These are phyloP conservation scores for Coelastrella sp. DNA, from an alignment of 139 green algal species.

Conservation along the genomic window DNA sequence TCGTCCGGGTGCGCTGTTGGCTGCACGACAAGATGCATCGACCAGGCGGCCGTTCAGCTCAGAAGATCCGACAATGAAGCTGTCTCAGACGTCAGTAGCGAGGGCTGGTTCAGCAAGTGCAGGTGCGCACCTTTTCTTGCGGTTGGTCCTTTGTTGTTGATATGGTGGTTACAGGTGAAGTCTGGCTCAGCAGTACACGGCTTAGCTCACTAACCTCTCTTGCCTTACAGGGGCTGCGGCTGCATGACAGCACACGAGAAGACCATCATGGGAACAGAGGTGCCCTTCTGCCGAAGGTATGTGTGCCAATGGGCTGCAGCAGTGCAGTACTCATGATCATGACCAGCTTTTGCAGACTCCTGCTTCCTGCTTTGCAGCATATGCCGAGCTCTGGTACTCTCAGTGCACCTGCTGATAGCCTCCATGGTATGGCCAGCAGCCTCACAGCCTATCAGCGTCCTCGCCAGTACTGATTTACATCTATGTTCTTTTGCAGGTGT, in stretches of 20 bases:
- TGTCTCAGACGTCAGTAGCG: background rate
- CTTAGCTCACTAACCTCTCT: background rate
- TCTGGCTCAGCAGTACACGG: background rate
- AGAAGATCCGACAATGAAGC: background rate
- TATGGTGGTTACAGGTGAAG: background rate
- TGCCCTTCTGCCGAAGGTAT: slow-evolving; percentile 48
- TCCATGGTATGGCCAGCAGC: too few relatives aligned
- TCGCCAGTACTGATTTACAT: too few relatives aligned
- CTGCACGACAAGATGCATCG: background rate
- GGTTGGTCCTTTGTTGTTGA: background rate
- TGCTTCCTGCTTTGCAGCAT: too few relatives aligned
- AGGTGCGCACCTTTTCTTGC: background rate
- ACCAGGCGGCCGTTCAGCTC: background rate
- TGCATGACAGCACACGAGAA: slow-evolving; percentile 45
- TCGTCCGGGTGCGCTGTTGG: background rate
- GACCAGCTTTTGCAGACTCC: too few relatives aligned
- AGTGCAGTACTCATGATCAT: too few relatives aligned
- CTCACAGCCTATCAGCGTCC: too few relatives aligned
- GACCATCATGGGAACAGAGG: background rate
- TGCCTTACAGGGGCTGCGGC: slow-evolving; percentile 38
- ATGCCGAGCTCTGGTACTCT: too few relatives aligned
- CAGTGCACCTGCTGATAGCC: too few relatives aligned
- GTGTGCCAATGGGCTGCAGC: background rate
- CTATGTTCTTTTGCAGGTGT: slow-evolving; percentile 10
- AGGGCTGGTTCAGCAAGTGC: slow-evolving; percentile 35